Percentiles rank a stretch among this genome's conserved stretches.
Conservation (phyloP, 2,329 filamentous ascomycete species). For the Spiromastix sp. region DNA sequence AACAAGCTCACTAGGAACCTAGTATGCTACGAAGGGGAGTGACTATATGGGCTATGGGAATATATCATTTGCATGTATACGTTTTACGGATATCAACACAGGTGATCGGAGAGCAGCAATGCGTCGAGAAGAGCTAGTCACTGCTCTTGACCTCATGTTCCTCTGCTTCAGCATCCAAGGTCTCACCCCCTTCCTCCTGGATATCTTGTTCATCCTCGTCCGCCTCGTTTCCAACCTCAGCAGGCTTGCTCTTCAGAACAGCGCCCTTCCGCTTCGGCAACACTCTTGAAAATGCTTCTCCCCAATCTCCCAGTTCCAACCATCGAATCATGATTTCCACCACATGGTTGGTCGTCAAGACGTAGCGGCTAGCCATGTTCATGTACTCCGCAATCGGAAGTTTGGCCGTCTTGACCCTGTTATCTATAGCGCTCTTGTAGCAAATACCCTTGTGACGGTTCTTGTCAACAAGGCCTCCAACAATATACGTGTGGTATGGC, state of each 20-base stretch:
- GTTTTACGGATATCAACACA: too few species aligned
- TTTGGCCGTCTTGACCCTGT: constrained; percentile 76
- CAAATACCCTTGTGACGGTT: constrained; percentile 94
- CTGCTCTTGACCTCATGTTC: neutral
- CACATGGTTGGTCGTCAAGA: constrained; percentile 91
- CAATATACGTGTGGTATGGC: constrained; percentile 81
- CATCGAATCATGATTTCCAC: constrained; percentile 93
- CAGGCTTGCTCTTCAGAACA: constrained; percentile 7
- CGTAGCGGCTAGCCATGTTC: constrained; percentile 74
- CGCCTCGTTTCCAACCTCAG: constrained; percentile 1
- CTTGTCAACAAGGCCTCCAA: constrained; percentile 90
- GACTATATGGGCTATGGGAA: too few species aligned
- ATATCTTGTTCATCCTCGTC: constrained; percentile 8
- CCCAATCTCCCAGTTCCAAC: constrained; percentile 88
- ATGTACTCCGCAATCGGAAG: constrained; percentile 93
- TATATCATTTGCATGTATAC: too few species aligned
- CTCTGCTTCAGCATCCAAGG: neutral
- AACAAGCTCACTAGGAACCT: too few species aligned
- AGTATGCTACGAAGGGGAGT: too few species aligned
- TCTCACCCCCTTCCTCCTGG: too few species aligned
- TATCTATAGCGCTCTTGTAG: constrained; percentile 65
- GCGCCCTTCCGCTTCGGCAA: constrained; percentile 72
- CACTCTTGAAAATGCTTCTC: constrained; percentile 72
- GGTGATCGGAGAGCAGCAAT: too few species aligned
- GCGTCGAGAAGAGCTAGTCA: too few species aligned